phyloP scores from a whole-genome alignment of 2,329 filamentous ascomycete species.

The Arthrobotrys sphaeroides region DNA sequence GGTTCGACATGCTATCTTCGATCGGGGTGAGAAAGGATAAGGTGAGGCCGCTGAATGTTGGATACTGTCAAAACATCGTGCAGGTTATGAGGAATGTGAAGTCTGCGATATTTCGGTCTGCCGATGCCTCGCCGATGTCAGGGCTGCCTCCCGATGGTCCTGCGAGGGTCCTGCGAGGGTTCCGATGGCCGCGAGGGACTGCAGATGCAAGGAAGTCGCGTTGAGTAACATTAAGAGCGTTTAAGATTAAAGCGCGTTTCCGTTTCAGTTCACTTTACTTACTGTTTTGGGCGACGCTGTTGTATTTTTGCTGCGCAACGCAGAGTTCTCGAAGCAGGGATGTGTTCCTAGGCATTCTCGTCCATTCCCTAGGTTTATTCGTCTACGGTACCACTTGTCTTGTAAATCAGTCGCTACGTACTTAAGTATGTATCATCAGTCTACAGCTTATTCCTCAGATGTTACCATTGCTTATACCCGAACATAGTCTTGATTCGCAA shows the following conservation, averaged over 20 bases:
- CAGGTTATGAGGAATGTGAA: neutral
- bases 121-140: neutral
- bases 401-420: no score
- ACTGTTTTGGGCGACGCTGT: neutral
- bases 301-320: neutral
- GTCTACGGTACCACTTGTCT: no score
- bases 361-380: no score
- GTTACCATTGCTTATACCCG: no score
- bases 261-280: slow-evolving; percentile 11
- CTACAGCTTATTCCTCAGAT: neutral
- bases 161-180: no score
- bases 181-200: no score
- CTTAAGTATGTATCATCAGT: neutral
- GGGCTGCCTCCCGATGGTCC: neutral
- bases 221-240: neutral
- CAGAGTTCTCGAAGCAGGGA: neutral
- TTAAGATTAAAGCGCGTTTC: slow-evolving; percentile 4
- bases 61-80: neutral
- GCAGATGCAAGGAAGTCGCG: neutral
- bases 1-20: slow-evolving; percentile 32
- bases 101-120: neutral
- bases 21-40: slow-evolving; percentile 8
- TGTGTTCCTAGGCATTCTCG: neutral
- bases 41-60: neutral
- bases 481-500: no score